Conservation (phyloP, 2,329 filamentous ascomycete species). For the Pseudogymnoascus sp. region DNA sequence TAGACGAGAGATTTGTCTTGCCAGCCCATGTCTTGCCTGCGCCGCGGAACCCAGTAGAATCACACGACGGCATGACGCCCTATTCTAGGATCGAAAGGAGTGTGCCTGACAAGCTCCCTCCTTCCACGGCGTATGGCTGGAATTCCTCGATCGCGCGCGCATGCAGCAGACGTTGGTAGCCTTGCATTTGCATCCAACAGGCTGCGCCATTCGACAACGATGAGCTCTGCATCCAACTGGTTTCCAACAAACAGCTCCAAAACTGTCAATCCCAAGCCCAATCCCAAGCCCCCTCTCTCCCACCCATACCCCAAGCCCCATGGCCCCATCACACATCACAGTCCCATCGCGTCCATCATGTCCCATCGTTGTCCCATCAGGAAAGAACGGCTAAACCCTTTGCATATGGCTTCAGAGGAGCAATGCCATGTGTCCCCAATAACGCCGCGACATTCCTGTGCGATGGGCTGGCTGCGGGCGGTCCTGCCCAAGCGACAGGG, state of each 20-base stretch:
- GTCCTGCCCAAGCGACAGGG: not conserved
- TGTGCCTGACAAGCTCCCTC: not conserved
- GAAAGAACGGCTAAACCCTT: not conserved
- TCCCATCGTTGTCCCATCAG: not conserved
- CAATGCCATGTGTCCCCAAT: not conserved
- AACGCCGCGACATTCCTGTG: not conserved
- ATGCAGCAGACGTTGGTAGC: not conserved
- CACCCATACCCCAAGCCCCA: not conserved
- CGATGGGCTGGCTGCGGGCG: not conserved
- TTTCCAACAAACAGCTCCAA: not conserved
- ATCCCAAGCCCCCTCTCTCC: not conserved
- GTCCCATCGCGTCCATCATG: not conserved
- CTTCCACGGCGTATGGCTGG: not conserved
- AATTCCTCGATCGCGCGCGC: not conserved
- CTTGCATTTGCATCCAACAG: not conserved
- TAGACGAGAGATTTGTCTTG: not conserved
- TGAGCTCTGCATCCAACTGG: not conserved
- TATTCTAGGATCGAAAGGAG: not conserved
- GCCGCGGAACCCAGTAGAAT: not conserved
- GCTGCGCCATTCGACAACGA: not conserved
- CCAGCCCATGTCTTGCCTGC: not conserved
- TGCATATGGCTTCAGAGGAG: not conserved
- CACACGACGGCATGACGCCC: not conserved
- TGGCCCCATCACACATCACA: not conserved
- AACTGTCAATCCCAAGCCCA: not conserved